Evolutionary conservation across 164 flowering plant genomes (phyloP), one percentile per base, ranked within the genome.

Genomic region (Annona cherimola): DNA sequence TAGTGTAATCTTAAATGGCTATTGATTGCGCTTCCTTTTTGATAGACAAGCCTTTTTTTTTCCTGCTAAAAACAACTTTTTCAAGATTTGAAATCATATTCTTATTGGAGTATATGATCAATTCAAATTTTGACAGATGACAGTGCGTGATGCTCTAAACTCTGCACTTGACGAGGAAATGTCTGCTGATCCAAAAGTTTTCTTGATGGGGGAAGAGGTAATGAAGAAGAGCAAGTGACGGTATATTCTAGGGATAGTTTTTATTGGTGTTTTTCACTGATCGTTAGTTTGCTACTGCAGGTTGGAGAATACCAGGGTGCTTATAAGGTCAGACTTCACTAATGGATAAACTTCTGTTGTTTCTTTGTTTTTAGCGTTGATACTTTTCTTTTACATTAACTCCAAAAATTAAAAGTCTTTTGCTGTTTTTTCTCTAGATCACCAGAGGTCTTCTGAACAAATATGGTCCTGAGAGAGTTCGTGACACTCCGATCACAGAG

Each of bases 291-390:
- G 43, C 55, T 72, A 20, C 42, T 80, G 75, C 84, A 95, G 98
- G 98, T 95, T 77, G 99, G 99, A 16, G 96, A 93, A 80, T 95
- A 95, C 73, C 98, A 95, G 55, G 99, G 99, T 74, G 99, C 99
- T 50, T 95, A 95, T 84, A 95, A 95, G 98, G 99, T 95, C 73
- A 79, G 90, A 67, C 55, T 66, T 66, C 26, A 45, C 77, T 43
- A 61, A 14, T 61, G n/a, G 39, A 61, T 6, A 18, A 1, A n/a
- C 19, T 19, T 61, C 26, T 61, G 7, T 18, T 18, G 63, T 19
- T 19, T 8, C 63, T 18, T 1, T 19, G 6, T n/a, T 2, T n/a
- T n/a, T 26, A 61, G n/a, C n/a, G n/a, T n/a, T n/a, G n/a, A n/a
- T n/a, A 40, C 12, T 72, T 42, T 67, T 20, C 65, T 44, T 66